Conservation (phyloP, 1,284 basidiomycete genomes). For the Ganoderma sp. region DNA sequence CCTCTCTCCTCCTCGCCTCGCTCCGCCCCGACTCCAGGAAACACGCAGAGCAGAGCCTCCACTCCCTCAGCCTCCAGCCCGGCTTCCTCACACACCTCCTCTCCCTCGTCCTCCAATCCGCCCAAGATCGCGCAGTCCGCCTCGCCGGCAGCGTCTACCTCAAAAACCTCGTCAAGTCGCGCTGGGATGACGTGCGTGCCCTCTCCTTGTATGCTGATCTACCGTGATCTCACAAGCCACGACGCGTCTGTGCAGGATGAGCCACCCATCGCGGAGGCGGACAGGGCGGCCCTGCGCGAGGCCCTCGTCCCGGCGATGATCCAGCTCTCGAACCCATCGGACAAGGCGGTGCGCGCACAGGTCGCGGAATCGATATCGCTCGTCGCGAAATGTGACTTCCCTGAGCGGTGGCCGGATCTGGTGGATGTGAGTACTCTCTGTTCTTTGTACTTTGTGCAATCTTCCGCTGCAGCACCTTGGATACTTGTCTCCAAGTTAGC, state of each 20-base stretch:
- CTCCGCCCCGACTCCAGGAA: constrained; percentile 77
- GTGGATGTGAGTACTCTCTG: constrained; percentile 47
- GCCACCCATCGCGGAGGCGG: constrained; percentile 61
- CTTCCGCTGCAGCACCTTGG: not conserved
- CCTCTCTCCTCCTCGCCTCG: constrained; percentile 73
- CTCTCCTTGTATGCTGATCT: constrained; percentile 16
- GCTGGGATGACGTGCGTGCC: constrained; percentile 83
- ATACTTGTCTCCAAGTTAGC: not conserved
- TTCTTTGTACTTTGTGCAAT: not conserved
- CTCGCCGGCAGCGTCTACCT: constrained; percentile 87
- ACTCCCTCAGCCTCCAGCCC: constrained; percentile 67
- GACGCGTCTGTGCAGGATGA: constrained; percentile 57
- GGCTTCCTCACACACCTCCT: constrained; percentile 83
- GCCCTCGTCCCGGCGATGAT: constrained; percentile 87
- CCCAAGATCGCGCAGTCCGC: constrained; percentile 73
- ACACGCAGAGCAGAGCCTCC: constrained; percentile 80
- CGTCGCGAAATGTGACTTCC: constrained; percentile 89
- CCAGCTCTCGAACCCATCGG: constrained; percentile 66
- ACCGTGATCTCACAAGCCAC: constrained; percentile 11
- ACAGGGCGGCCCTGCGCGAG: constrained; percentile 71
- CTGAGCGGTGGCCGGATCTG: constrained; percentile 81
- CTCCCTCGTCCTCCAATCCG: constrained; percentile 70
- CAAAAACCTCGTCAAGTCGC: constrained; percentile 84
- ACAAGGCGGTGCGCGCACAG: constrained; percentile 77
- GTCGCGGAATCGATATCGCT: constrained; percentile 89